Base-by-base conservation (phyloP, 495 filamentous ascomycete genomes). In the Penicillium egyptiacum region DNA sequence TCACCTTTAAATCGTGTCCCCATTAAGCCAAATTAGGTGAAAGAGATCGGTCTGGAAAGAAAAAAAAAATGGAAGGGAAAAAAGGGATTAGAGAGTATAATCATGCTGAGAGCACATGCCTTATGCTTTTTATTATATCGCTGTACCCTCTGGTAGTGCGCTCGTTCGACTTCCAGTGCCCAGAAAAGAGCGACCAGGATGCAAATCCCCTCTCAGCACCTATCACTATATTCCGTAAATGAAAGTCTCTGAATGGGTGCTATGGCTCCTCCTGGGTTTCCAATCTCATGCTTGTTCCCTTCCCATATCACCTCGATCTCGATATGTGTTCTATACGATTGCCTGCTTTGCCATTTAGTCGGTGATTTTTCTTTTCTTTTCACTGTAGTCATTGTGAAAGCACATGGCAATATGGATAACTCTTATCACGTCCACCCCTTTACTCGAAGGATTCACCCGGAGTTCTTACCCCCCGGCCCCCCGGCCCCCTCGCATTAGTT, bases 1-100 rank as follows among this genome's bases (percentile, higher is more conserved):
- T 60, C 56, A 20, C 53, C 47, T n/a, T 31, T 44, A 33, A 66
- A 67, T 53, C 61, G 58, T 39, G 45, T 37, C 25, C 57, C 51
- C 37, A 59, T 55, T 35, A 8, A 47, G 28, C 10, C 49, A 53
- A 42, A 39, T 52, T 46, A 56, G 19, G 37, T 43, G 10, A 37
- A 33, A 28, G 14, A 50, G n/a, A 37, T 16, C 41, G 49, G 23
- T 4, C 3, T 31, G 4, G 8, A 11, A 4, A 48, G 8, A 19
- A 45, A 5, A 7, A 16, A 23, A 46, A 19, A 22, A n/a, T n/a
- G 45, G 30, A 46, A 6, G 11, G 28, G 2, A 30, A 26, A 2
- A 14, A 48, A 54, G 39, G 19, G 45, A 47, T 47, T 28, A 47
- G 44, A 4, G 14, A 26, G 25, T 8, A 46, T 25, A 28, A 47